phyloP scores from a whole-genome alignment of 78 protist genomes.

The Dictyostelium capitatum region DNA sequence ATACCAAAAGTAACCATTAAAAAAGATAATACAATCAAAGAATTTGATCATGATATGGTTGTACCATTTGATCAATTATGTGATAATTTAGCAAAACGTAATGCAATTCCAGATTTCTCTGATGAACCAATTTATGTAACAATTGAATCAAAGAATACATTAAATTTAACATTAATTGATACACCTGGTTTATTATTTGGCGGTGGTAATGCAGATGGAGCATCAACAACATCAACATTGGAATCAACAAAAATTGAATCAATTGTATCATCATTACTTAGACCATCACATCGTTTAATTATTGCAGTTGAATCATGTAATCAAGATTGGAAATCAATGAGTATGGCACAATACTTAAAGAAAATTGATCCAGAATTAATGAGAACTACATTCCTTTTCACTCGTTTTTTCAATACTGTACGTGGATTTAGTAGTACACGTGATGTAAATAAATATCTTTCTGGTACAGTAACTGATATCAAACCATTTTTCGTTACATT shows the following conservation, averaged over 20 bases:
- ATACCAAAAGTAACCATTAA: constrained; percentile 76
- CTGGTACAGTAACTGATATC: constrained; percentile 78
- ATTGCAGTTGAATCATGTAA: constrained; percentile 69
- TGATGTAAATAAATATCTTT: constrained; percentile 60
- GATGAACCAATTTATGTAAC: constrained; percentile 83
- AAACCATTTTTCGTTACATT: constrained; percentile 86
- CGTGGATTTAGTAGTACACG: constrained; percentile 73
- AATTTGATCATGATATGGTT: constrained; percentile 80
- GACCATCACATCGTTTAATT: constrained; percentile 75
- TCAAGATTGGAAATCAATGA: constrained; percentile 75
- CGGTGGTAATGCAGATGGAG: neutral
- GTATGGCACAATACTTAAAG: constrained; percentile 53
- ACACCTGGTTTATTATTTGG: constrained; percentile 77
- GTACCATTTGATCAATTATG: constrained; percentile 71
- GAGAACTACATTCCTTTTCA: constrained; percentile 79
- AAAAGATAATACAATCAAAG: constrained; percentile 58
- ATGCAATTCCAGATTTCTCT: neutral
- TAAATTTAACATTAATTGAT: constrained; percentile 77
- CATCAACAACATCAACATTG: neutral
- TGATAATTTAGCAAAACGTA: constrained; percentile 54
- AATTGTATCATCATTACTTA: constrained; percentile 18
- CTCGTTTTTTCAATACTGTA: constrained; percentile 71
- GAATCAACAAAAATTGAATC: constrained; percentile 56
- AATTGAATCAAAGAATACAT: constrained; percentile 44
- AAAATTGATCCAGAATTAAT: constrained; percentile 76